phyloP scores from a whole-genome alignment of 495 filamentous ascomycete genomes.

The Penicillium mononematosum region DNA sequence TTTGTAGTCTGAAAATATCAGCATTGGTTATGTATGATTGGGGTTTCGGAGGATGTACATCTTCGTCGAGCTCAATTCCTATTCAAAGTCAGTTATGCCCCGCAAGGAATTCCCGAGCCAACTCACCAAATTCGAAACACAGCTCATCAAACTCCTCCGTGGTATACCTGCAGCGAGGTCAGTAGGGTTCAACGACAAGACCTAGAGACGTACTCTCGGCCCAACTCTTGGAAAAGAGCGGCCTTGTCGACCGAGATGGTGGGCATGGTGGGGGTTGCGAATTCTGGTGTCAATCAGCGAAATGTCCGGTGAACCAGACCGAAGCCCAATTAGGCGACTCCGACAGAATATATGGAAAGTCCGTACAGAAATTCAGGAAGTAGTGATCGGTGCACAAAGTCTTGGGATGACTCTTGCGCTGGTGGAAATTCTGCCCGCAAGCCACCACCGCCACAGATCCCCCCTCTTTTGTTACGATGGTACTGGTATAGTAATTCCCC shows the following conservation, averaged over 20 bases:
- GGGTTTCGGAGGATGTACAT: slow-evolving; percentile 50
- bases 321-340: not conserved
- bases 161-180: slow-evolving; percentile 62
- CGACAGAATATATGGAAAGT: not conserved
- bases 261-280: slow-evolving; percentile 57
- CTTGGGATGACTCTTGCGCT: slow-evolving; percentile 28
- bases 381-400: slow-evolving; percentile 9
- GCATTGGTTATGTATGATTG: not conserved
- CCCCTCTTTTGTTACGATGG: slow-evolving; percentile 26
- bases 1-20: slow-evolving; percentile 59
- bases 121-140: slow-evolving; percentile 93
- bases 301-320: not conserved
- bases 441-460: slow-evolving; percentile 31
- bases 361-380: slow-evolving; percentile 6
- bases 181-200: not conserved
- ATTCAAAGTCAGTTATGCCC: slow-evolving; percentile 38
- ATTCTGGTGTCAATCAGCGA: slow-evolving; percentile 12
- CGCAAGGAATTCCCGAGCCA: slow-evolving; percentile 18
- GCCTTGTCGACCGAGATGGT: slow-evolving; percentile 95
- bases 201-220: slow-evolving; percentile 65
- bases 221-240: slow-evolving; percentile 87
- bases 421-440: slow-evolving; percentile 30
- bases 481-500: slow-evolving; percentile 23
- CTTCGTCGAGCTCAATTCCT: slow-evolving; percentile 95
- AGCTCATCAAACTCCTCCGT: slow-evolving; percentile 93